phyloP scores from a whole-genome alignment of 2,329 filamentous ascomycete genomes.

The Claviceps sp. region DNA sequence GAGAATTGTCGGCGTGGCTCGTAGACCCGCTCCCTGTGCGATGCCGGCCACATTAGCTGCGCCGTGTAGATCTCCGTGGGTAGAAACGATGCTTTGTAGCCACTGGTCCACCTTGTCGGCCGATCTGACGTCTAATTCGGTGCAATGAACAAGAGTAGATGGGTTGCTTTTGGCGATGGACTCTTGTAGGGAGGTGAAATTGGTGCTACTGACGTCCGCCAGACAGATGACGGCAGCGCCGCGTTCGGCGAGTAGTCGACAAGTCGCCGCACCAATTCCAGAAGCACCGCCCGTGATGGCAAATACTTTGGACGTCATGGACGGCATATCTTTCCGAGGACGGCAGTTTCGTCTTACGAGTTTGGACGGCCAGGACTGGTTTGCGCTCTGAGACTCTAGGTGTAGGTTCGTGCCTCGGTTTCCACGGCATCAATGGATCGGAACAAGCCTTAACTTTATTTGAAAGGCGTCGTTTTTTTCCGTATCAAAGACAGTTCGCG shows the following conservation, averaged over 20 bases:
- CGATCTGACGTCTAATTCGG: background rate
- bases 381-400: background rate
- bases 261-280: constrained; percentile 2
- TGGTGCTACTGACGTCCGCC: background rate
- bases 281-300: constrained; percentile 2
- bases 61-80: background rate
- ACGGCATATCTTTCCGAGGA: background rate
- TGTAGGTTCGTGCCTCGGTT: no score
- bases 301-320: background rate
- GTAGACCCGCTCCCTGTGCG: background rate
- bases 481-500: no score
- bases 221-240: background rate
- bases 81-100: background rate
- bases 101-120: background rate
- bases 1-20: background rate
- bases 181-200: background rate
- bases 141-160: background rate
- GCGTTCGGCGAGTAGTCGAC: constrained; percentile 1
- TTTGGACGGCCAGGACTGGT: no score
- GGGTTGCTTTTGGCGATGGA: background rate
- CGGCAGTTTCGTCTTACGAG: no score
- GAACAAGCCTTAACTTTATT: no score
- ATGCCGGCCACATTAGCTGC: constrained; percentile 1
- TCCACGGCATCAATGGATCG: no score
- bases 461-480: background rate